A percentile compares a stretch with the other conserved stretches of the same genome.
phyloP scores from a whole-genome alignment of 805 yeast species.

The Ogataea nakhonphanomensis region DNA sequence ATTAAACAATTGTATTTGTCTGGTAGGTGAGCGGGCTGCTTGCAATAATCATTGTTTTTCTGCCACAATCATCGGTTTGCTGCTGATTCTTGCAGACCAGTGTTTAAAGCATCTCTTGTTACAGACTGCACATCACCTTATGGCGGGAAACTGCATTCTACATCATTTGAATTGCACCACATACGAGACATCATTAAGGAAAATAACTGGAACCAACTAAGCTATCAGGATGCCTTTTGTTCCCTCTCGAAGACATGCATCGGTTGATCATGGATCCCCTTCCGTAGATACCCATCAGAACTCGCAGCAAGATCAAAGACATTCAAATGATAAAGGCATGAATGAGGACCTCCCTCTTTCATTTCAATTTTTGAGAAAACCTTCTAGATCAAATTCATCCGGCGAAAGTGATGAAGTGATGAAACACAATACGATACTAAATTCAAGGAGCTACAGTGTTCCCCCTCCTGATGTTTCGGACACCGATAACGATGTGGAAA shows the following conservation, averaged over 20 bases:
- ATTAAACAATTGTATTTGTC: no score
- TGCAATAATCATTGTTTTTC: no score
- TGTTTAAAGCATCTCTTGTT: no score
- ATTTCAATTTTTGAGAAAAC: conserved; percentile 31
- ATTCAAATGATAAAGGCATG: conserved; percentile 18
- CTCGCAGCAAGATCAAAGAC: conserved; percentile 5
- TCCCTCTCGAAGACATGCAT: conserved; percentile 14
- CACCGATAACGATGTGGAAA: neutral
- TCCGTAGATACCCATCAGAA: neutral
- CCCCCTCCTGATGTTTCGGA: neutral
- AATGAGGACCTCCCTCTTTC: conserved; percentile 30
- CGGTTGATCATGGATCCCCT: neutral
- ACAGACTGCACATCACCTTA: conserved; percentile 5
- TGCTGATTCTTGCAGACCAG: no score
- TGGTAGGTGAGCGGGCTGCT: no score
- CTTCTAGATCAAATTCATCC: conserved; percentile 29
- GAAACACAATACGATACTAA: conserved; percentile 32
- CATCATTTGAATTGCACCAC: no score
- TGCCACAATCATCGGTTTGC: no score
- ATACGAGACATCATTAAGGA: neutral
- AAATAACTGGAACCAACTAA: neutral
- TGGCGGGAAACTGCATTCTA: conserved; percentile 1
- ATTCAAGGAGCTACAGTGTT: conserved; percentile 16
- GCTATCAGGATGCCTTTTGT: conserved; percentile 20
- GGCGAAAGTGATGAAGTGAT: conserved; percentile 26